These are phyloP conservation scores for Candida multigemmis DNA, from an alignment of 805 yeast species.

Conservation along the genomic window DNA sequence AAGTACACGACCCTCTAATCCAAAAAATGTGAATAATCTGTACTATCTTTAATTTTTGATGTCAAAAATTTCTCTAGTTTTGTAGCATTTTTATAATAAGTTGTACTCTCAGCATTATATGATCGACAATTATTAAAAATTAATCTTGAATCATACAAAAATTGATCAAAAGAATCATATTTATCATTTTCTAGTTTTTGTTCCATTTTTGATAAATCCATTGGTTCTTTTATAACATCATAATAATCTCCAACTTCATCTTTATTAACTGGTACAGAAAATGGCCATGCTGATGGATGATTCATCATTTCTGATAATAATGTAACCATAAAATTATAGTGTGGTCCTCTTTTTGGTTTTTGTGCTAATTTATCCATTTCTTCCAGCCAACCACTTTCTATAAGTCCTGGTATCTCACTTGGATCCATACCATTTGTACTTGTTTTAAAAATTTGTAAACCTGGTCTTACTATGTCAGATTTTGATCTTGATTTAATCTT, in stretches of 20 bases:
- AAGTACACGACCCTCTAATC: constrained; percentile 23
- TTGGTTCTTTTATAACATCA: constrained; percentile 93
- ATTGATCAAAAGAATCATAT: constrained; percentile 85
- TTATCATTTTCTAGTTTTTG: constrained; percentile 84
- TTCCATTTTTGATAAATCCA: constrained; percentile 97
- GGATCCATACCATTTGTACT: constrained; percentile 60
- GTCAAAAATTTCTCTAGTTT: constrained; percentile 86
- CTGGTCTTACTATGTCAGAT: constrained; percentile 75
- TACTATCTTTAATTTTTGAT: constrained; percentile 75
- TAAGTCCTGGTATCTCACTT: constrained; percentile 73
- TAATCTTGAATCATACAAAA: constrained; percentile 78
- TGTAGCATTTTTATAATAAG: constrained; percentile 91
- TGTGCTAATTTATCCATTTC: constrained; percentile 97
- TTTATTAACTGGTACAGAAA: constrained; percentile 82
- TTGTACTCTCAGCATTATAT: constrained; percentile 89
- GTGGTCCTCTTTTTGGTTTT: constrained; percentile 89
- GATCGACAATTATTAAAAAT: constrained; percentile 86
- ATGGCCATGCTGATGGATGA: constrained; percentile 98
- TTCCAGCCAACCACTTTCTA: constrained; percentile 95
- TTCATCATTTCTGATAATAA: constrained; percentile 80
- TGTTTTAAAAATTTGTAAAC: constrained; percentile 59
- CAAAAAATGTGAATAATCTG: constrained; percentile 80
- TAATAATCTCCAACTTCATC: constrained; percentile 96
- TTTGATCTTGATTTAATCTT: constrained; percentile 74
- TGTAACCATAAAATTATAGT: constrained; percentile 88